Evolutionary conservation across 805 yeast genomes (phyloP), one percentile per base, ranked within the genome.

Genomic region (Candida ortonii): DNA sequence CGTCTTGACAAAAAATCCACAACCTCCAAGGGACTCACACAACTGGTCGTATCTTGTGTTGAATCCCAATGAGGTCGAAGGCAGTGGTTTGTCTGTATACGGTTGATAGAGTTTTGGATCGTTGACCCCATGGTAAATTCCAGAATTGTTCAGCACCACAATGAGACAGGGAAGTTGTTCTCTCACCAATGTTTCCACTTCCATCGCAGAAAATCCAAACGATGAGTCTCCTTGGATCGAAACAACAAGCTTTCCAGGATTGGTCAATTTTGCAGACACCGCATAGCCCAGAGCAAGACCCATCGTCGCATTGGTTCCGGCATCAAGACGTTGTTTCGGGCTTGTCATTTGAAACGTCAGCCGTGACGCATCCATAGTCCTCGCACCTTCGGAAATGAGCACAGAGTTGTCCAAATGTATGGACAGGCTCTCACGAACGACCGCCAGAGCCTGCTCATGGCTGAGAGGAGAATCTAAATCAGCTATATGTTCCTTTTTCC

Each of bases 221-320:
- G 88, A 88, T 1, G 88, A 80, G 52, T 82, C 88, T 6, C 88
- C 89, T 52, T 78, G 82, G 19, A 81, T 74, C 6, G 80, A 74
- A 3, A 82, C 56, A 0, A 79, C 76, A 5, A 61, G 54, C 26
- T 65, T 59, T 0, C 58, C 48, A 1, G 76, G 76, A 9, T 59
- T 38, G 0, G 73, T 65, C 27, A 49, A 20, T 44, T 74, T 77
- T 3, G 84, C 72, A 1, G 84, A 78, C 41, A 81, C 72, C 1
- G 83, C 80, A 48, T 81, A 81, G 0, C 86, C 85, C 12, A 80
- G 37, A 0, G 87, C 89, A 20, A 80, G 64, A 3, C 89, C 89
- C 88, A 81, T 82, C 0, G 87, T 81, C 1, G 85, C 86, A 57
- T 77, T 78, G 0, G 87, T 80, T 4, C 87, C 88, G 2, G 85